A percentile compares a stretch with the other conserved stretches of the same genome.
phyloP scores from a whole-genome alignment of 352 stramenopile genomes.

The Pythium pyrilobum region DNA sequence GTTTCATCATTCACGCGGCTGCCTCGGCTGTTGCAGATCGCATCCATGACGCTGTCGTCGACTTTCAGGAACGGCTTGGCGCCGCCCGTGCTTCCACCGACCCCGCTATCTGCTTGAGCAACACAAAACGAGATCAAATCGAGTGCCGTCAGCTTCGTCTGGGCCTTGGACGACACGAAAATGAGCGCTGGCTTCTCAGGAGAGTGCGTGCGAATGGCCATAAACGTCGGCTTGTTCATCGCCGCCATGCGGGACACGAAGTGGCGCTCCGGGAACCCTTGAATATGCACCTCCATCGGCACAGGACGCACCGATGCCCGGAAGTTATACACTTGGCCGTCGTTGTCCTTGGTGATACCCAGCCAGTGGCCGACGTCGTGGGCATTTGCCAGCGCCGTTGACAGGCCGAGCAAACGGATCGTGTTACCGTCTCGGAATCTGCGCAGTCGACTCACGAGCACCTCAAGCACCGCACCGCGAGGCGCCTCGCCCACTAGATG shows the following conservation, averaged over 20 bases:
- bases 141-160: conserved; percentile 97
- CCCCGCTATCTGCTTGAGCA: conserved; percentile 44
- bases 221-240: conserved; percentile 99
- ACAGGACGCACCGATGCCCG: conserved; percentile 93
- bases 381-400: conserved; percentile 96
- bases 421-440: conserved; percentile 62
- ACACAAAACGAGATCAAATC: conserved; percentile 95
- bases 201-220: conserved; percentile 95
- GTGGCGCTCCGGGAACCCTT: conserved; percentile 95
- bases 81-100: conserved; percentile 61
- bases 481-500: conserved; percentile 95
- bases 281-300: conserved; percentile 95
- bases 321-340: conserved; percentile 93
- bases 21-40: conserved; percentile 56
- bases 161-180: conserved; percentile 97
- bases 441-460: conserved; percentile 87
- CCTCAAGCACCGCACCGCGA: conserved; percentile 87
- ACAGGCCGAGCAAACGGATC: conserved; percentile 94
- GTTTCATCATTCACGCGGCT: conserved; percentile 86
- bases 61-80: conserved; percentile 94
- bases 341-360: conserved; percentile 80
- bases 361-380: conserved; percentile 96
- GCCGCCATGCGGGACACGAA: conserved; percentile 98
- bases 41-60: conserved; percentile 86
- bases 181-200: conserved; percentile 93